These are phyloP conservation scores for Zygoascus bituminiphila DNA, from an alignment of 805 yeast genomes.

Conservation along the genomic window DNA sequence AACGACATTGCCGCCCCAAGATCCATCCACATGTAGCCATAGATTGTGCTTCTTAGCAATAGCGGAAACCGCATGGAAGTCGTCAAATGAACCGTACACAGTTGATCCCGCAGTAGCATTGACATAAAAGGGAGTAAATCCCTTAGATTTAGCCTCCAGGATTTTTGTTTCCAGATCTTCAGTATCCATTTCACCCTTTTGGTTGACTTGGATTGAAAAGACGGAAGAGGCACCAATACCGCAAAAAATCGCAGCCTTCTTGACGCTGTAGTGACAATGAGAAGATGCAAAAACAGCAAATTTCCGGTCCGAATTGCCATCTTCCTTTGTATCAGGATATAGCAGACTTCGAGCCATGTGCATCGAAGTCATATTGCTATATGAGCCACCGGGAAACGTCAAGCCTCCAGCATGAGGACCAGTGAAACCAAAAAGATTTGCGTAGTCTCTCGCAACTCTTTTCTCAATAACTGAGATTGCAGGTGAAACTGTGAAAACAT, in stretches of 20 bases:
- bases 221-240: conserved; percentile 62
- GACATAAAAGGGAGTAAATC: conserved; percentile 63
- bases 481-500: conserved; percentile 78
- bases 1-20: conserved; percentile 84
- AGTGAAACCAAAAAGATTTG: conserved; percentile 51
- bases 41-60: conserved; percentile 47
- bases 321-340: conserved; percentile 59
- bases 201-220: conserved; percentile 52
- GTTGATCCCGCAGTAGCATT: conserved; percentile 88
- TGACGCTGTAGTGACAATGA: conserved; percentile 75
- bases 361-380: conserved; percentile 73
- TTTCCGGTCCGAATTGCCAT: conserved; percentile 45
- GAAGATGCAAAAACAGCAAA: conserved; percentile 65
- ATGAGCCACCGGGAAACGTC: conserved; percentile 82
- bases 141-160: conserved; percentile 36
- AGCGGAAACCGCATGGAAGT: conserved; percentile 45
- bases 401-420: conserved; percentile 63
- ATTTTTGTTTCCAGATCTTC: conserved; percentile 41
- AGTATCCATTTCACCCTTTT: conserved; percentile 49
- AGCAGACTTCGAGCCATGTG: conserved; percentile 63
- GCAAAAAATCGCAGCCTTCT: conserved; percentile 67
- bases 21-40: conserved; percentile 84
- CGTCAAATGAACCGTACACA: conserved; percentile 77
- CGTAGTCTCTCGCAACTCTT: conserved; percentile 58
- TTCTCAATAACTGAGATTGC: conserved; percentile 69